Percentiles rank a stretch among this genome's conserved stretches.
Conservation (phyloP, 495 filamentous ascomycete species). For the Penicillium tannophilum region DNA sequence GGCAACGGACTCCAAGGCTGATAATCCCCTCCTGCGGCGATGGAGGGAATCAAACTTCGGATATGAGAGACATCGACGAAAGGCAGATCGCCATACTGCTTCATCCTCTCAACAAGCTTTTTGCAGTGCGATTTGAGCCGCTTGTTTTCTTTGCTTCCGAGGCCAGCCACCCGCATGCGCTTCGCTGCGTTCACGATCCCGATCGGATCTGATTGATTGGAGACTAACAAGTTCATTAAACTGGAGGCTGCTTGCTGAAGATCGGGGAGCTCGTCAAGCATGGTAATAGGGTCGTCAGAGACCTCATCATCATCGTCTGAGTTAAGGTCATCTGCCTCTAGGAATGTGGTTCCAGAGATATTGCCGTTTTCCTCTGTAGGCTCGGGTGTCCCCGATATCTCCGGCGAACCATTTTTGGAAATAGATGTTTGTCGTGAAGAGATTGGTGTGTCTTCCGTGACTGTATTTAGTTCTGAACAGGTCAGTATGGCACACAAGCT, state of each 20-base stretch:
- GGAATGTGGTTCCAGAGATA: slow-evolving; percentile 45
- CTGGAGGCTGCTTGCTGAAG: slow-evolving; percentile 31
- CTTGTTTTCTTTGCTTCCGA: slow-evolving; percentile 31
- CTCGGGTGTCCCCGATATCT: slow-evolving; percentile 30
- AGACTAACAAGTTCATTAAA: slow-evolving; percentile 33
- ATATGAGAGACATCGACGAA: slow-evolving; percentile 35
- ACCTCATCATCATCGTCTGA: slow-evolving; percentile 28
- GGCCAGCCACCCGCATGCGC: slow-evolving; percentile 26
- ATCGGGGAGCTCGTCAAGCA: slow-evolving; percentile 39
- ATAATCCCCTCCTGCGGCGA: slow-evolving; percentile 12
- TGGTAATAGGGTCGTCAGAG: slow-evolving; percentile 26
- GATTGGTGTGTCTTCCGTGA: slow-evolving; percentile 19
- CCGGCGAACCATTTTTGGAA: slow-evolving; percentile 8
- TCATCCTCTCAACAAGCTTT: slow-evolving; percentile 27
- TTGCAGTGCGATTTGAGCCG: slow-evolving; percentile 22
- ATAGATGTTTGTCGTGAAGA: slow-evolving; percentile 8
- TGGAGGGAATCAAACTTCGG: slow-evolving; percentile 21
- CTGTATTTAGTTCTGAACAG: slow-evolving; percentile 15
- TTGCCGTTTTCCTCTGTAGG: slow-evolving; percentile 36
- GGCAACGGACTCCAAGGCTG: slow-evolving; percentile 30
- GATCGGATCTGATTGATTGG: slow-evolving; percentile 22
- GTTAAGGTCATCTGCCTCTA: slow-evolving; percentile 16
- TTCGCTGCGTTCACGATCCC: slow-evolving; percentile 30
- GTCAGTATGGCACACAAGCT: slow-evolving; percentile 10
- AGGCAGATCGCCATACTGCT: slow-evolving; percentile 25